Evolutionary conservation across 2,329 filamentous ascomycete genomes (phyloP).

Genomic region (Botryotinia globosa): DNA sequence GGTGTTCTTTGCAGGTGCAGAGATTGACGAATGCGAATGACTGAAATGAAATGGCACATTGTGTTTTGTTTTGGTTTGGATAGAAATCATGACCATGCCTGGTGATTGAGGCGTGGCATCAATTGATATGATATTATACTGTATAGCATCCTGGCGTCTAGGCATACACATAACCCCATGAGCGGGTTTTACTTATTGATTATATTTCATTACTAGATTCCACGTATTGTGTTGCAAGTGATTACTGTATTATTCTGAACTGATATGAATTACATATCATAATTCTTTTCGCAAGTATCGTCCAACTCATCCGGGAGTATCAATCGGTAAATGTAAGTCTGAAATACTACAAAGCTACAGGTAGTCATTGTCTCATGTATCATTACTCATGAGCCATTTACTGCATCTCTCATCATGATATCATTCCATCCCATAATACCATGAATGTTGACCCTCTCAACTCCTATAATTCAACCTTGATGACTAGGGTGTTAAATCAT

Average conservation of each 20-base stretch:
- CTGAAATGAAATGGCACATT: neutral
- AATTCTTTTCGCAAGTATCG: neutral
- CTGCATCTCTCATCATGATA: neutral
- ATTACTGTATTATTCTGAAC: neutral
- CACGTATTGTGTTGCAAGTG: neutral
- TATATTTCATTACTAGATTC: neutral
- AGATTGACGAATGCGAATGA: neutral
- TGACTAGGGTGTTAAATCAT: neutral
- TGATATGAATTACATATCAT: neutral
- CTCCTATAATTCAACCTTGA: neutral
- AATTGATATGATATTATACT: constrained; percentile 3
- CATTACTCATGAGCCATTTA: neutral
- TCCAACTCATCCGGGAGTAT: neutral
- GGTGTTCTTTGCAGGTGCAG: neutral
- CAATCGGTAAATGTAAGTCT: neutral
- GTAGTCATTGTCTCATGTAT: neutral
- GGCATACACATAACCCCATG: neutral
- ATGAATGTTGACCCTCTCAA: neutral
- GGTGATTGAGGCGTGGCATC: neutral
- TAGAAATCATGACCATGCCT: constrained; percentile 5
- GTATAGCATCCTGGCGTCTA: constrained; percentile 13
- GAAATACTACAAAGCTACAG: neutral
- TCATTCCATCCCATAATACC: neutral
- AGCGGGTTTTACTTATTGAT: constrained; percentile 1
- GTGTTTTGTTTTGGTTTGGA: constrained; percentile 9